Evolutionary conservation across 169 alveolate genomes (phyloP), one percentile per base, ranked within the genome.

Genomic region (Perkinsus olseni): DNA sequence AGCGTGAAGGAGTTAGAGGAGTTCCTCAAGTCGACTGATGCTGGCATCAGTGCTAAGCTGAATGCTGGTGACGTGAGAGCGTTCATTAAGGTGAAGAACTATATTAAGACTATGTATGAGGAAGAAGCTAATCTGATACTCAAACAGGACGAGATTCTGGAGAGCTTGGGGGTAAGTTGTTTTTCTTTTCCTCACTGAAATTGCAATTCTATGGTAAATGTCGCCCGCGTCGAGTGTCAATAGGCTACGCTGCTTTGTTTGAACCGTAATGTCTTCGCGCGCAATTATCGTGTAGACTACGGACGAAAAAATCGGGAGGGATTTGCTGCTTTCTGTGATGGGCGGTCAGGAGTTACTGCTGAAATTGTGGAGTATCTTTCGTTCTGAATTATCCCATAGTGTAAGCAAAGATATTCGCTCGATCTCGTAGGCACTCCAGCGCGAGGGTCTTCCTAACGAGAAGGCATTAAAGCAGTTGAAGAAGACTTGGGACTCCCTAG

Each of bases 101-200:
- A 97, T 51, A 96, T 96, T 92, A 97, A 97, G 95, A 97, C 96
- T 91, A 96, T 97, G 93, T 98, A 97, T 91, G 96, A 96, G 82
- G 95, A 96, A 20, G 97, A 94, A 74, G 97, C 95, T 4, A 95
- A 95, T 48, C 96, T 96, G 91, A 94, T 95, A 82, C 93, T 96
- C 37, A 92, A 95, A 95, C 97, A 96, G 95, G 96, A 95, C 91
- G 91, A 74, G 91, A 34, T 92, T 28, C 74, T 38, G 31, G 82
- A 62, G 82, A 13, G 36, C 31, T 62, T 62, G 31, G 82, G 82
- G 82, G 82, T 62, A 28, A 62, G 82, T 28, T 62, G 82, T 4
- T 4, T 13, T 62, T 13, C 34, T 3, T 13, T 62, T 62, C 82
- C 82, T 62, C 82, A 24, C 37, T 21, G 34, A 62, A 62, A 62